Conservation (phyloP, 78 protist genomes). For the Speleostelium caveatum region DNA sequence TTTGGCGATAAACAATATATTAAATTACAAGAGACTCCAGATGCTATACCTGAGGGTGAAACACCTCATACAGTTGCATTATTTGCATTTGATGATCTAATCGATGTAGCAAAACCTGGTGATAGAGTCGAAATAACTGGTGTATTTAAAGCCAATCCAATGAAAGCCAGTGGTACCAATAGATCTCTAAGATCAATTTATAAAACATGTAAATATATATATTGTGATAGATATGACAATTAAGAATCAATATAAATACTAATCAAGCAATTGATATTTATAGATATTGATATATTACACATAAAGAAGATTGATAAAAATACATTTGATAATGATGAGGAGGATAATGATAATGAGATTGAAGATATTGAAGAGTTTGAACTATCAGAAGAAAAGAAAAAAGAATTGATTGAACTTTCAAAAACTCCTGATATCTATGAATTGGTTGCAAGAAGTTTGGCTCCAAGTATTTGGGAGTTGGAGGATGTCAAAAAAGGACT, state of each 20-base stretch:
- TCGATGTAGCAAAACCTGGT: slow-evolving; percentile 97
- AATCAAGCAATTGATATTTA: neutral
- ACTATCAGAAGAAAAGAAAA: slow-evolving; percentile 13
- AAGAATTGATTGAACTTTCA: slow-evolving; percentile 51
- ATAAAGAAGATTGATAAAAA: slow-evolving; percentile 61
- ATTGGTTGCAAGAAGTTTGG: slow-evolving; percentile 89
- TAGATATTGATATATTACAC: slow-evolving; percentile 79
- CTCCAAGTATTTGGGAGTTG: slow-evolving; percentile 98
- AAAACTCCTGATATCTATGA: slow-evolving; percentile 90
- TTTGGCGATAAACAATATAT: slow-evolving; percentile 97
- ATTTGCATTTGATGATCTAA: slow-evolving; percentile 86
- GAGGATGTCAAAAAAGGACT: slow-evolving; percentile 98
- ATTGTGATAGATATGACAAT: too few relatives aligned
- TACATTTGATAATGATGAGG: slow-evolving; percentile 16
- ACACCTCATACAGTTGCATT: slow-evolving; percentile 96
- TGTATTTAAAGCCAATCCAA: slow-evolving; percentile 89
- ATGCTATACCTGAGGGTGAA: slow-evolving; percentile 95
- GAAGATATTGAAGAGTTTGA: slow-evolving; percentile 32
- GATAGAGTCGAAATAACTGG: slow-evolving; percentile 98
- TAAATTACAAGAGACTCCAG: slow-evolving; percentile 96
- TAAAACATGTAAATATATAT: slow-evolving; percentile 59
- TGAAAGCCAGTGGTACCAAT: slow-evolving; percentile 51
- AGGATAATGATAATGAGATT: neutral
- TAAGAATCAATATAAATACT: neutral
- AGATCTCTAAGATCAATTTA: slow-evolving; percentile 72